These are phyloP conservation scores for Mucor indicus DNA, from an alignment of 371 early-diverging fungal species.

Conservation along the genomic window DNA sequence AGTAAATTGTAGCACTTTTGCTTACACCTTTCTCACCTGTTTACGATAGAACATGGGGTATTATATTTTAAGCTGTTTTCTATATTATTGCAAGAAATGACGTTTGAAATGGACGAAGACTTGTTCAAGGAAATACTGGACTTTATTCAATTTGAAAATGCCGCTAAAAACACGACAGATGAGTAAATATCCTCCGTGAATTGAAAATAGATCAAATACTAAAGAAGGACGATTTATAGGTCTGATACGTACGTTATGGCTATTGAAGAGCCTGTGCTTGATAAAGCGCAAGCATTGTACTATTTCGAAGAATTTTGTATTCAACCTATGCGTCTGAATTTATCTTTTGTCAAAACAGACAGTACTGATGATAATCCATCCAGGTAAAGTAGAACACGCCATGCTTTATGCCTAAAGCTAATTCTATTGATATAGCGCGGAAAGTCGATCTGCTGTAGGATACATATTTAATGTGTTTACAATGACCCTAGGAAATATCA, in stretches of 20 bases:
- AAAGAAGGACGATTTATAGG: conserved; percentile 9
- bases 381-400: too few relatives aligned
- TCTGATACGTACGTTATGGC: conserved; percentile 31
- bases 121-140: conserved; percentile 73
- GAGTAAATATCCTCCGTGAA: conserved; percentile 24
- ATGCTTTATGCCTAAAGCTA: too few relatives aligned
- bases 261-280: conserved; percentile 53
- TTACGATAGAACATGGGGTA: conserved; percentile 79
- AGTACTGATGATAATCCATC: conserved; percentile 38
- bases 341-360: conserved; percentile 80
- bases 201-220: background rate
- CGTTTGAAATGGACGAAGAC: conserved; percentile 84
- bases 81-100: conserved; percentile 81
- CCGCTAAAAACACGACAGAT: conserved; percentile 8
- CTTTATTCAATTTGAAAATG: conserved; percentile 65
- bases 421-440: conserved; percentile 25
- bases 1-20: conserved; percentile 3
- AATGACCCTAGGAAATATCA: conserved; percentile 88
- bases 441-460: conserved; percentile 32
- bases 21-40: background rate
- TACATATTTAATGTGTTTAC: conserved; percentile 77
- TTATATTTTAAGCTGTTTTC: conserved; percentile 80
- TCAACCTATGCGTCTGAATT: conserved; percentile 83
- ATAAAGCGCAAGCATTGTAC: conserved; percentile 59
- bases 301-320: conserved; percentile 88